Conservation (phyloP, 2,329 filamentous ascomycete genomes). For the Cladosporium sp. region DNA sequence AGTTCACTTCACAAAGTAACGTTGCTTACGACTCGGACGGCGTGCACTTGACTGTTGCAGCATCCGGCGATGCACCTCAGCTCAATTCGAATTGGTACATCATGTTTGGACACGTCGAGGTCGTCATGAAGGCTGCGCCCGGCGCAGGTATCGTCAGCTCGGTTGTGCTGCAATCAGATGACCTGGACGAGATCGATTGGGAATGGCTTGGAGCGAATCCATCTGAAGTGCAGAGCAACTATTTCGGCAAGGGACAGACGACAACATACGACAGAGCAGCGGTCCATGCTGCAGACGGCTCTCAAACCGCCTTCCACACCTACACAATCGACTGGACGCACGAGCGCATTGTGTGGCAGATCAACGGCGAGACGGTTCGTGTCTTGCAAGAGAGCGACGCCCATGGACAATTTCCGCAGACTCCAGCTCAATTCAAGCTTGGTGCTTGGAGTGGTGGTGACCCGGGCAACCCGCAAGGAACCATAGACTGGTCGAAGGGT, state of each 20-base stretch:
- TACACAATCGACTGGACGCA: slow-evolving; percentile 92
- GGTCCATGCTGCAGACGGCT: slow-evolving; percentile 65
- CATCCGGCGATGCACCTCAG: slow-evolving; percentile 78
- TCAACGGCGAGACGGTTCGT: slow-evolving; percentile 72
- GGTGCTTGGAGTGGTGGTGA: slow-evolving; percentile 92
- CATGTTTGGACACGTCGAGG: slow-evolving; percentile 93
- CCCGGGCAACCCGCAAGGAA: slow-evolving; percentile 70
- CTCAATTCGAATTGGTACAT: slow-evolving; percentile 93
- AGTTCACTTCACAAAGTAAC: slow-evolving; percentile 67
- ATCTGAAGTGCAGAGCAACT: slow-evolving; percentile 86
- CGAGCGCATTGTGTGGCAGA: slow-evolving; percentile 79
- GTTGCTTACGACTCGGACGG: slow-evolving; percentile 74
- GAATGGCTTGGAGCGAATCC: slow-evolving; percentile 85
- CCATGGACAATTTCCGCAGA: slow-evolving; percentile 81
- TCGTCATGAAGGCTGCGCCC: slow-evolving; percentile 78
- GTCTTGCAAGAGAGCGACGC: slow-evolving; percentile 68
- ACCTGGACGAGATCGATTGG: slow-evolving; percentile 93
- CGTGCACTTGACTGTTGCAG: slow-evolving; percentile 72
- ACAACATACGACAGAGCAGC: slow-evolving; percentile 82
- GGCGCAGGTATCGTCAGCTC: slow-evolving; percentile 92
- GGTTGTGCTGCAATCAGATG: slow-evolving; percentile 84
- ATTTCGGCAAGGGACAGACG: slow-evolving; percentile 89
- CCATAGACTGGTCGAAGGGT: slow-evolving; percentile 85
- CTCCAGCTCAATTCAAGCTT: slow-evolving; percentile 90
- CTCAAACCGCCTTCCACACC: slow-evolving; percentile 73